Percentiles rank a stretch among this genome's conserved stretches.
Conservation (phyloP, 306 rosid genomes). For the Gastrolobium villosum region DNA sequence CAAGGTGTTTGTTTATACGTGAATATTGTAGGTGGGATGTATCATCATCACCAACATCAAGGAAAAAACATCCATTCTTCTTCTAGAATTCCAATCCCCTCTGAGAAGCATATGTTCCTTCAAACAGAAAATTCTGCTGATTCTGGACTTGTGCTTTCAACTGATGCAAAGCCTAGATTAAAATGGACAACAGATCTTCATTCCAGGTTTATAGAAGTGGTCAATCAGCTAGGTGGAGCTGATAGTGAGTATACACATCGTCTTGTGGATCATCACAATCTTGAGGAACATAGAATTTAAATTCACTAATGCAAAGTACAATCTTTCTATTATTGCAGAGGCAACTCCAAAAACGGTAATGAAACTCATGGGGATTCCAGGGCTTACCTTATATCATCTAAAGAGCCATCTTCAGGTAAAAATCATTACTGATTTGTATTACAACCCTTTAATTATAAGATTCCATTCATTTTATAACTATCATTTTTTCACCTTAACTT, state of each 20-base stretch:
- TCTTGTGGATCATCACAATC: conserved; percentile 8
- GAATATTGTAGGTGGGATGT: conserved; percentile 60
- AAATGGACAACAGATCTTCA: conserved; percentile 99
- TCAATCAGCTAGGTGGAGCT: conserved; percentile 91
- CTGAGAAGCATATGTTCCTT: conserved; percentile 81
- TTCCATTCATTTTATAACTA: conserved; percentile 13
- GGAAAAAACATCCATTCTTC: conserved; percentile 74
- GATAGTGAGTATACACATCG: conserved; percentile 74
- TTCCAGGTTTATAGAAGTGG: conserved; percentile 89
- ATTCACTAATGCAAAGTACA: conserved; percentile 38
- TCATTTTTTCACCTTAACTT: conserved; percentile 36
- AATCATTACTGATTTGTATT: conserved; percentile 14
- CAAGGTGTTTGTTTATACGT: conserved; percentile 46
- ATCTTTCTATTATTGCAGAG: conserved; percentile 71
- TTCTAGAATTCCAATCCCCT: conserved; percentile 68
- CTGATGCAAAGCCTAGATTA: conserved; percentile 94
- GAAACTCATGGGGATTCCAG: conserved; percentile 97
- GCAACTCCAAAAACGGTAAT: conserved; percentile 98
- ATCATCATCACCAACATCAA: conserved; percentile 76
- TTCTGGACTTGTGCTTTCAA: conserved; percentile 94
- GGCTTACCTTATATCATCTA: conserved; percentile 92
- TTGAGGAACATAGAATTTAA: conserved; percentile 21
- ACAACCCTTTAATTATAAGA: background rate
- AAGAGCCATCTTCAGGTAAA: conserved; percentile 98
- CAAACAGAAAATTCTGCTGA: conserved; percentile 74